phyloP scores from a whole-genome alignment of 2,329 filamentous ascomycete species.

The Elsinoe perseae region DNA sequence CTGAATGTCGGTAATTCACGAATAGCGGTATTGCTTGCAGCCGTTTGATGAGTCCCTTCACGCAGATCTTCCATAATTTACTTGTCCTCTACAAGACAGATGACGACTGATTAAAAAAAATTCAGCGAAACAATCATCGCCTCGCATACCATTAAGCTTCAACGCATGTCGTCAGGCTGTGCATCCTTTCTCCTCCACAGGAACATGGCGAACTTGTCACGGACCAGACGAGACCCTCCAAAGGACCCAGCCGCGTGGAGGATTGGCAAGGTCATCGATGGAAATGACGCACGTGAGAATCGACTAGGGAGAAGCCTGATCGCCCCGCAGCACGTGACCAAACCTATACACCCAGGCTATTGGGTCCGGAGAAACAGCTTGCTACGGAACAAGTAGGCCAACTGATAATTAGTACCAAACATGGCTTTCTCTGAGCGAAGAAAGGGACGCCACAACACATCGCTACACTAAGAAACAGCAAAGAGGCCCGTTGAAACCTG shows the following conservation, averaged over 20 bases:
- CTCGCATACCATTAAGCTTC: background rate
- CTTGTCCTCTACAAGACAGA: background rate
- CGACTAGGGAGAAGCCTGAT: background rate
- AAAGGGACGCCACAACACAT: too few species aligned
- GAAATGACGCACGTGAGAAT: background rate
- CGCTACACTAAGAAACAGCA: too few species aligned
- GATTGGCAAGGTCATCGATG: background rate
- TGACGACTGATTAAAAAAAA: background rate
- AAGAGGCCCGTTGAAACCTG: too few species aligned
- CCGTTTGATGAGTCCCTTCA: background rate
- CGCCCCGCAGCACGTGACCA: background rate
- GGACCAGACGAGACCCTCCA: background rate
- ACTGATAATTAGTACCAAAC: too few species aligned
- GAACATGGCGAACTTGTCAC: background rate
- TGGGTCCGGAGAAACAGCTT: too few species aligned
- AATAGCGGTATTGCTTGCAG: background rate
- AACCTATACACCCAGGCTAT: too few species aligned
- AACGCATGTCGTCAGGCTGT: conserved; percentile 13
- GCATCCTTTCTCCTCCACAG: conserved; percentile 4
- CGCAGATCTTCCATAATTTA: background rate
- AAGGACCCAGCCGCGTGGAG: background rate
- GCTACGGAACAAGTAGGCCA: too few species aligned
- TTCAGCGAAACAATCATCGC: background rate
- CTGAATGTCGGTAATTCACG: background rate
- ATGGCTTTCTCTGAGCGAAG: too few species aligned